phyloP scores from a whole-genome alignment of 176 grass and related monocot species.

The Canna indica region DNA sequence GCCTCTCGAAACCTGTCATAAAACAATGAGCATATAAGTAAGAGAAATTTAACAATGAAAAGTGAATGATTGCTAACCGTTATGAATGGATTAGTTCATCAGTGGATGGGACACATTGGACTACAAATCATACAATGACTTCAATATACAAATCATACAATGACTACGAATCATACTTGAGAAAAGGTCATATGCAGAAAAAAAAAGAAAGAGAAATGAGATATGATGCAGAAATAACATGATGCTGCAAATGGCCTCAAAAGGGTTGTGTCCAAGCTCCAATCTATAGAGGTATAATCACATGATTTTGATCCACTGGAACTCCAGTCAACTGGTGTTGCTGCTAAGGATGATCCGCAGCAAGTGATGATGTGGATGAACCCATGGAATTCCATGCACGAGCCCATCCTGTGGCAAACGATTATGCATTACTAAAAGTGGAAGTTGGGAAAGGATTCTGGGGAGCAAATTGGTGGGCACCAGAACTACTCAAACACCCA shows the following conservation, averaged over 20 bases:
- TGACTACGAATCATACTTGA: no score
- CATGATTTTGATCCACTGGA: slow-evolving; percentile 37
- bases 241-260: slow-evolving; percentile 55
- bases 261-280: slow-evolving; percentile 70
- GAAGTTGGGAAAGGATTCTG: slow-evolving; percentile 48
- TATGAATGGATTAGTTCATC: no score
- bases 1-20: no score
- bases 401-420: slow-evolving; percentile 57
- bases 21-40: no score
- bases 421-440: slow-evolving; percentile 48
- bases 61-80: no score
- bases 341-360: slow-evolving; percentile 26
- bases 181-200: no score
- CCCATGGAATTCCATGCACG: slow-evolving; percentile 43
- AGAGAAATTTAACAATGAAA: no score
- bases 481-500: slow-evolving; percentile 48
- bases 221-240: no score
- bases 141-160: no score
- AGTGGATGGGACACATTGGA: no score
- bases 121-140: no score
- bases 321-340: slow-evolving; percentile 63
- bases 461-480: slow-evolving; percentile 36
- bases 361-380: slow-evolving; percentile 39
- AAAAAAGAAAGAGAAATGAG: no score
- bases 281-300: slow-evolving; percentile 92